phyloP scores from a whole-genome alignment of 2,329 filamentous ascomycete species.

The Daldinia sp. region DNA sequence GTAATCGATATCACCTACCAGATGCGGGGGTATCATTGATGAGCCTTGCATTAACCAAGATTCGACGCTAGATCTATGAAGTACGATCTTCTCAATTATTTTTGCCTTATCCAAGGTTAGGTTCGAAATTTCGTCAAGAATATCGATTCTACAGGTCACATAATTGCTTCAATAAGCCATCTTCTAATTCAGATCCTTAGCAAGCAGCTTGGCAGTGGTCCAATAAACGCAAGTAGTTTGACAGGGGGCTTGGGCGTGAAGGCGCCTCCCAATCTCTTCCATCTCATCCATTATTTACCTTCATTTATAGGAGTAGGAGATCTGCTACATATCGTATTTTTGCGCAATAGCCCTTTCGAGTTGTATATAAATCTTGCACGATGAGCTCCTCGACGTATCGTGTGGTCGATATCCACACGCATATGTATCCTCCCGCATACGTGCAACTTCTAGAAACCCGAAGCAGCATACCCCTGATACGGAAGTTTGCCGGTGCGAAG shows the following conservation, averaged over 20 bases:
- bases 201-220: not conserved
- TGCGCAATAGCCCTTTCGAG: not conserved
- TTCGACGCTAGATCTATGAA: slow-evolving; percentile 11
- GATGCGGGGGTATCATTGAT: slow-evolving; percentile 31
- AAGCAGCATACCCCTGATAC: slow-evolving; percentile 75
- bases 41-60: slow-evolving; percentile 19
- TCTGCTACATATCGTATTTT: not conserved
- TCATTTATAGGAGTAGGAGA: not conserved
- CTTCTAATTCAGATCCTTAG: not conserved
- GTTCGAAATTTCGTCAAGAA: not conserved
- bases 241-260: not conserved
- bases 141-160: not conserved
- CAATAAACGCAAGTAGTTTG: no score
- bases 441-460: slow-evolving; percentile 70
- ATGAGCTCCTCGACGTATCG: slow-evolving; percentile 55
- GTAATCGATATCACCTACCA: slow-evolving; percentile 8
- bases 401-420: slow-evolving; percentile 76
- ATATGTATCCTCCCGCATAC: slow-evolving; percentile 76
- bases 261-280: not conserved
- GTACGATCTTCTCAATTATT: not conserved
- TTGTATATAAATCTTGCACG: not conserved
- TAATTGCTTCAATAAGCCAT: no score
- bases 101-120: not conserved
- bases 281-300: not conserved
- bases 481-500: slow-evolving; percentile 68